These are phyloP conservation scores for Saccharomycopsis crataegensis DNA, from an alignment of 1,139 yeast genomes.

Conservation along the genomic window DNA sequence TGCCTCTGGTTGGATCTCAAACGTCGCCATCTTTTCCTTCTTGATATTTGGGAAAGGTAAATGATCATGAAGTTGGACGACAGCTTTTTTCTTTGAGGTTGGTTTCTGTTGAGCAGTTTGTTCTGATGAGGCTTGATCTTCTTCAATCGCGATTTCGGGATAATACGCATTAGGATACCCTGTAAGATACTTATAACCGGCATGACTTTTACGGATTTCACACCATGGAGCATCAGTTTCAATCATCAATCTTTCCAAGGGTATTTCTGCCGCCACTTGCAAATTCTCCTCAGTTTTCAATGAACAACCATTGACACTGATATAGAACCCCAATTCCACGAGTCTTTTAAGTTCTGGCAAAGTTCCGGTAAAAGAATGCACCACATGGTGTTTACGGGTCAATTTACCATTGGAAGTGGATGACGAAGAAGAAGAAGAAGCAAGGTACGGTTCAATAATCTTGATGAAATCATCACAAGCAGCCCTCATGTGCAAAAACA, in stretches of 20 bases:
- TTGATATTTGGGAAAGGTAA: conserved; percentile 60
- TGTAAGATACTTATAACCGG: conserved; percentile 51
- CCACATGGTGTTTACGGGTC: conserved; percentile 41
- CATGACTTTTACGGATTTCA: conserved; percentile 79
- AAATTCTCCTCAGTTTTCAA: conserved; percentile 71
- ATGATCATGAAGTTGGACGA: conserved; percentile 32
- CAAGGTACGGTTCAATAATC: conserved; percentile 52
- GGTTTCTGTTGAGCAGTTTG: conserved; percentile 10
- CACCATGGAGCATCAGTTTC: conserved; percentile 99
- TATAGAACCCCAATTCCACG: conserved; percentile 43
- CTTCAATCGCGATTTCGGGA: conserved; percentile 32
- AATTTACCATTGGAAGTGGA: conserved; percentile 16
- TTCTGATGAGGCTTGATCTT: conserved; percentile 19
- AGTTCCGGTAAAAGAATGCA: conserved; percentile 92
- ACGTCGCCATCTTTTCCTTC: conserved; percentile 34
- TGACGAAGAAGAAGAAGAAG: conserved; percentile 10
- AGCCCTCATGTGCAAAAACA: conserved; percentile 83
- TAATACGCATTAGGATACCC: conserved; percentile 49
- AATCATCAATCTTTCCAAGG: conserved; percentile 60
- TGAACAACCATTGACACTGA: conserved; percentile 92
- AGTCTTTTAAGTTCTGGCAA: conserved; percentile 48
- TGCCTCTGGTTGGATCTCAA: conserved; percentile 21
- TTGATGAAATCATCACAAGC: conserved; percentile 75
- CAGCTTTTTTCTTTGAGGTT: conserved; percentile 20
- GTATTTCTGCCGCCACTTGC: conserved; percentile 56